Percentiles rank a stretch among this genome's conserved stretches.
Conservation (phyloP, 495 filamentous ascomycete genomes). For the Xylaria palmicola region DNA sequence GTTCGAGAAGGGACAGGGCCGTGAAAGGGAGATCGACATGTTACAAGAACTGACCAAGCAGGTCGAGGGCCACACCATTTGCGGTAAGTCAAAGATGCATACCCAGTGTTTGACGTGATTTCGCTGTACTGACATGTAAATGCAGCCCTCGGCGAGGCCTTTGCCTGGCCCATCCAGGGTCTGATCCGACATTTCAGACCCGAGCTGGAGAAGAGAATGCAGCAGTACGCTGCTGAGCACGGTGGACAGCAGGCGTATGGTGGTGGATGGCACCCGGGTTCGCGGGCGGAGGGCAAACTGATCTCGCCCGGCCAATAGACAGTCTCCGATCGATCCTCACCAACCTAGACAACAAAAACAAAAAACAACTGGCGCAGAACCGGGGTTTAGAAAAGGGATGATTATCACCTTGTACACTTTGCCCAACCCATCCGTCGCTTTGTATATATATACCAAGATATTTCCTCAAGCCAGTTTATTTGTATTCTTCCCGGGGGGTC, state of each 20-base stretch:
- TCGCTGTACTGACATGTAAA: slow-evolving; percentile 7
- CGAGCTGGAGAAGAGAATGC: slow-evolving; percentile 86
- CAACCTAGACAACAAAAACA: background rate
- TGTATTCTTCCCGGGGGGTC: background rate
- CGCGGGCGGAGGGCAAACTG: slow-evolving; percentile 73
- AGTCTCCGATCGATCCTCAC: background rate
- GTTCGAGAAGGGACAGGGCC: slow-evolving; percentile 85
- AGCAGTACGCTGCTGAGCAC: slow-evolving; percentile 65
- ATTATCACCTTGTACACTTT: slow-evolving; percentile 17
- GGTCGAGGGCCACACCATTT: slow-evolving; percentile 98
- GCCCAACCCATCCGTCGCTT: slow-evolving; percentile 6
- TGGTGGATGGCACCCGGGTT: slow-evolving; percentile 83
- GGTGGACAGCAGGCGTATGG: slow-evolving; percentile 66
- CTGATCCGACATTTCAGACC: slow-evolving; percentile 97
- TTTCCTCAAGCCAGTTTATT: background rate
- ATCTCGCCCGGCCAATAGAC: slow-evolving; percentile 82
- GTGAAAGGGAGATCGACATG: slow-evolving; percentile 96
- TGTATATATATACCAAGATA: slow-evolving; percentile 15
- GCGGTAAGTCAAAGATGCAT: slow-evolving; percentile 55
- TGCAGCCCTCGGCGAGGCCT: slow-evolving; percentile 86
- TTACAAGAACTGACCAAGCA: slow-evolving; percentile 98
- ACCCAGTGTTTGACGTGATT: background rate
- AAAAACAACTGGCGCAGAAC: slow-evolving; percentile 5
- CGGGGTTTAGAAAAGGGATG: slow-evolving; percentile 11
- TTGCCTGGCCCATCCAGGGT: slow-evolving; percentile 97